Percentiles rank a stretch among this genome's conserved stretches.
Conservation (phyloP, 2,329 filamentous ascomycete species). For the Mycocentrospora acerina region DNA sequence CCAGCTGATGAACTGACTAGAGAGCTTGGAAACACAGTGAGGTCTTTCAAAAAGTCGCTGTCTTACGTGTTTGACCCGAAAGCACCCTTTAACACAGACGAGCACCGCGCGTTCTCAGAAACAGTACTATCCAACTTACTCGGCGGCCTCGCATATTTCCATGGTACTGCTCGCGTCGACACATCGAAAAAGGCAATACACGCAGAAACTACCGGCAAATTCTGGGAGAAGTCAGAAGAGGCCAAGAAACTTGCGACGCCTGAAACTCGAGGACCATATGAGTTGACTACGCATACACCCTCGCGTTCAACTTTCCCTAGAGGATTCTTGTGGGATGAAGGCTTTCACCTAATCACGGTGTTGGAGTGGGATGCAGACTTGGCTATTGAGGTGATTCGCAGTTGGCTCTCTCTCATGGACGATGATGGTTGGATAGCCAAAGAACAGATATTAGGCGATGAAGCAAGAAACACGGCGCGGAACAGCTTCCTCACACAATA, state of each 20-base stretch:
- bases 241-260: conserved; percentile 69
- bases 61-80: conserved; percentile 67
- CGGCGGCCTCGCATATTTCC: conserved; percentile 90
- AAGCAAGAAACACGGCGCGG: conserved; percentile 89
- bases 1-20: conserved; percentile 62
- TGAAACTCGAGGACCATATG: conserved; percentile 73
- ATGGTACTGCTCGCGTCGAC: conserved; percentile 82
- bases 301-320: conserved; percentile 92
- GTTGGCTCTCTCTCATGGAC: conserved; percentile 94
- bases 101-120: conserved; percentile 75
- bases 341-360: conserved; percentile 87
- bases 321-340: conserved; percentile 96
- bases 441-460: conserved; percentile 86
- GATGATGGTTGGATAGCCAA: conserved; percentile 94
- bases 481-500: conserved; percentile 89
- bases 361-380: conserved; percentile 91
- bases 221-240: conserved; percentile 86
- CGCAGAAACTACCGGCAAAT: conserved; percentile 87
- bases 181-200: conserved; percentile 85
- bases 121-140: conserved; percentile 89
- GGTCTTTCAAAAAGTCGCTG: conserved; percentile 73
- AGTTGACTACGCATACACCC: conserved; percentile 85
- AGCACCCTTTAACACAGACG: conserved; percentile 70
- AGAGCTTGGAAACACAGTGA: conserved; percentile 63
- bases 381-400: conserved; percentile 79